Evolutionary conservation across 345 rosid species (phyloP).

Genomic region (Aquilaria sinensis): DNA sequence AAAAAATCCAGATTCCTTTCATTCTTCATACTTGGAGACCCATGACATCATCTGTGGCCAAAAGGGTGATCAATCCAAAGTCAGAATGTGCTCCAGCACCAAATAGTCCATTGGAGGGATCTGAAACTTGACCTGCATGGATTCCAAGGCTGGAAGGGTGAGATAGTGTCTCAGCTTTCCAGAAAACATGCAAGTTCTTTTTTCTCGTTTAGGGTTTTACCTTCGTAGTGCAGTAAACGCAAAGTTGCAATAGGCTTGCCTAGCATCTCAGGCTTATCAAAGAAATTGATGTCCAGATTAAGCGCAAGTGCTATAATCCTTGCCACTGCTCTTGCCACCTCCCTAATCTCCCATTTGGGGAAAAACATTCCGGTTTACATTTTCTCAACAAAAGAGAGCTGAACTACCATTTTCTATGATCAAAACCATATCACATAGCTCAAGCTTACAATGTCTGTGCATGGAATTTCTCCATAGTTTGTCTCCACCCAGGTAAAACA

Average conservation of each 20-base stretch:
- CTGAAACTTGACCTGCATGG: conserved; percentile 43
- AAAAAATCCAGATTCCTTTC: neutral
- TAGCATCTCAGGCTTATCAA: conserved; percentile 62
- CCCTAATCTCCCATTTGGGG: conserved; percentile 14
- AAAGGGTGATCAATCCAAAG: conserved; percentile 69
- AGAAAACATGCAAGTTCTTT: too few relatives aligned
- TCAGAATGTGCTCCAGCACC: conserved; percentile 89
- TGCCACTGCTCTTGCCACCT: conserved; percentile 47
- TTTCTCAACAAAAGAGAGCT: neutral
- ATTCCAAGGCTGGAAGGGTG: neutral
- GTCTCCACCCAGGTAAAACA: conserved; percentile 67
- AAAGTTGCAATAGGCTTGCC: conserved; percentile 55
- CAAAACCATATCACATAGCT: neutral
- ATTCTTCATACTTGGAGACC: conserved; percentile 66
- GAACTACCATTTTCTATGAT: neutral
- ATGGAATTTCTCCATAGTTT: conserved; percentile 72
- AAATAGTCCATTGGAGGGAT: conserved; percentile 62
- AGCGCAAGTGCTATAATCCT: conserved; percentile 69
- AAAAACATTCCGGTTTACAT: neutral
- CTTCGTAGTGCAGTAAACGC: conserved; percentile 64
- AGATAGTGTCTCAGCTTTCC: too few relatives aligned
- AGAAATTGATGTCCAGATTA: conserved; percentile 52
- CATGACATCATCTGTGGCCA: conserved; percentile 67
- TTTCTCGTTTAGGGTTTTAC: conserved; percentile 14
- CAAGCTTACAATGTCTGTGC: conserved; percentile 49